Evolutionary conservation across 2,329 filamentous ascomycete genomes (phyloP).

Genomic region (Pseudocercospora pini-densiflorae): DNA sequence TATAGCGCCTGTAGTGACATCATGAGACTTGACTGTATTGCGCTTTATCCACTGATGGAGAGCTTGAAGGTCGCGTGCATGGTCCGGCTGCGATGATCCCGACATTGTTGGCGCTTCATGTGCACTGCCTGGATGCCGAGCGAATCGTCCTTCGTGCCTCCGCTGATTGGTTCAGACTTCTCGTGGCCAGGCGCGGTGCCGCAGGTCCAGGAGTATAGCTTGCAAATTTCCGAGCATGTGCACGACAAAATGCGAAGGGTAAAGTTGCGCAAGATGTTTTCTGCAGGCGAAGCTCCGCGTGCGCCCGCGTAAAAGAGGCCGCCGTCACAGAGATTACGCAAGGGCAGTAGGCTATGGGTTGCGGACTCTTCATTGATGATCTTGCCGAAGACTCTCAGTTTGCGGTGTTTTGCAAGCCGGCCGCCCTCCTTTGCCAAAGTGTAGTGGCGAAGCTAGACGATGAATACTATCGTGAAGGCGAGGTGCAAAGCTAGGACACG

Average conservation of each 20-base stretch:
- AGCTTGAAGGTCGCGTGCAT: not conserved
- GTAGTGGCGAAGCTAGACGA: not conserved
- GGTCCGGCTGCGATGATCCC: not conserved
- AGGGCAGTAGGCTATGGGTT: no score
- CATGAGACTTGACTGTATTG: not conserved
- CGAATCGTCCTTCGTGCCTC: not conserved
- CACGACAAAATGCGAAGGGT: no score
- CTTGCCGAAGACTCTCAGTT: no score
- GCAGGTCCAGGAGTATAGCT: not conserved
- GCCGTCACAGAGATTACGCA: no score
- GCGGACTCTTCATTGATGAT: no score
- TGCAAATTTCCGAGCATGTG: not conserved
- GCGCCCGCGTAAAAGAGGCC: no score
- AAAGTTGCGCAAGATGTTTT: no score
- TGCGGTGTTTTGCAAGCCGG: no score
- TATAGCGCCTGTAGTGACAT: not conserved
- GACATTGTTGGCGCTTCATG: not conserved
- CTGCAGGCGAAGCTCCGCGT: no score
- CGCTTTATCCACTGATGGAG: not conserved
- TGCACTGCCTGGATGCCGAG: not conserved
- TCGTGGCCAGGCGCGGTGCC: not conserved
- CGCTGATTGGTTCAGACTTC: not conserved
- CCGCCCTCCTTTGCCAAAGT: no score
- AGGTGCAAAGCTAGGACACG: not conserved
- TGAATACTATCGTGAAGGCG: not conserved